Evolutionary conservation across 352 stramenopile species (phyloP), one percentile per base, ranked within the genome.

Genomic region (Pythium utonaiense): DNA sequence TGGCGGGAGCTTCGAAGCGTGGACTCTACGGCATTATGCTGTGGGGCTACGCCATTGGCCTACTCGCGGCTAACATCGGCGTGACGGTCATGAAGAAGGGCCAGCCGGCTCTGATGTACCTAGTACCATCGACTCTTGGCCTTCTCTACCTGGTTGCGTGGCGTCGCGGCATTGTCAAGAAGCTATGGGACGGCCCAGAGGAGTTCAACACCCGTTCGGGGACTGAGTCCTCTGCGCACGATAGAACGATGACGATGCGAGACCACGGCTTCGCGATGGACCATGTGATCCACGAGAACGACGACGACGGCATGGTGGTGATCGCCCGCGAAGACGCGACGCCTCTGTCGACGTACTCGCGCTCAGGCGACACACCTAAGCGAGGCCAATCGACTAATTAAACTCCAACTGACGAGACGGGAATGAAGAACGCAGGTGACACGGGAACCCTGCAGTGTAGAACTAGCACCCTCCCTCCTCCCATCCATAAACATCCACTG

Each of bases 31-130:
- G 78, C 14, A 78, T 95, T 28, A 73, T 98, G 49, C 86, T 97
- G 44, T 88, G 96, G 69, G 91, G 91, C 10, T 99, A 99, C 72
- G 90, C 93, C 10, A 71, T 98, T 55, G 94, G 96, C 13, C 74
- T 98, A 22, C 66, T 95, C 27, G 85, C 98, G 60, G 96, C 96
- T 10, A 98, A 98, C 78, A 51, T 93, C 21, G 96, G 83, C 1
- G 95, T 99, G 10, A 89, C 97, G 59, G 45, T 95, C 14, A 98
- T 96, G 71, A 70, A 83, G 21, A 88, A 96, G 67, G 95, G 95
- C 3, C 96, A 99, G 67, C 96, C 96, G 10, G 96, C 96, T 28
- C 78, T 98, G 33, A 87, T 99, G 75, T 99, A 99, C 73, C 64
- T 99, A 7, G 96, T 98, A 30, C 94, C 94, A 19, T 96, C 83